Evolutionary conservation across 2,329 filamentous ascomycete genomes (phyloP).

Genomic region (Sporothrix curviconia): DNA sequence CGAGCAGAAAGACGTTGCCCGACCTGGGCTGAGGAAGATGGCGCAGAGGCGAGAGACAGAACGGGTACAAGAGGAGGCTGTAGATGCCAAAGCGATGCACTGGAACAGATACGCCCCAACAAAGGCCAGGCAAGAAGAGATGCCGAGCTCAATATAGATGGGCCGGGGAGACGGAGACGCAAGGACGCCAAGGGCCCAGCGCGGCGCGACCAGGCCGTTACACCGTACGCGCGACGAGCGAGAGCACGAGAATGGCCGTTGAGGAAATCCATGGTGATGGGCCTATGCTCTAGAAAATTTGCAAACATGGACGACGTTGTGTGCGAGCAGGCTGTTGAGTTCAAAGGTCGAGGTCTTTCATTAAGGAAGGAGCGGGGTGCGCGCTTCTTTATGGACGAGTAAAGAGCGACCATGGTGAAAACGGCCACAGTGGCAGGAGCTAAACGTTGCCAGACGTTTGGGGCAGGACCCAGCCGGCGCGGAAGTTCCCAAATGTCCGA

Average conservation of each 20-base stretch:
- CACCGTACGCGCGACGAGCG: conserved; percentile 13
- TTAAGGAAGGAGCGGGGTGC: not conserved
- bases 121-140: conserved; percentile 30
- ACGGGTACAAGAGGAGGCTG: conserved; percentile 41
- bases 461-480: not conserved
- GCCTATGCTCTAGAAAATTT: too few species aligned
- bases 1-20: conserved; percentile 39
- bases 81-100: conserved; percentile 34
- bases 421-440: not conserved
- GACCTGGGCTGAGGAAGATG: conserved; percentile 38
- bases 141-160: conserved; percentile 25
- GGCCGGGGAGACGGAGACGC: not conserved
- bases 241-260: not conserved
- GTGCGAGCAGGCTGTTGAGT: too few species aligned
- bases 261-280: too few species aligned
- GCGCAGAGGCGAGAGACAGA: conserved; percentile 43
- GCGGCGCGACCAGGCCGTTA: conserved; percentile 6
- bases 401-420: not conserved
- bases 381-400: not conserved
- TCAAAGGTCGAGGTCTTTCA: too few species aligned
- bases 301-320: too few species aligned
- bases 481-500: conserved; percentile 3
- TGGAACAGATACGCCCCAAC: conserved; percentile 31
- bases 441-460: not conserved
- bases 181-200: not conserved